A percentile compares a stretch with the other conserved stretches of the same genome.
Evolutionary conservation across 2,329 filamentous ascomycete genomes (phyloP).

Genomic region (Pseudogymnoascus sp.): DNA sequence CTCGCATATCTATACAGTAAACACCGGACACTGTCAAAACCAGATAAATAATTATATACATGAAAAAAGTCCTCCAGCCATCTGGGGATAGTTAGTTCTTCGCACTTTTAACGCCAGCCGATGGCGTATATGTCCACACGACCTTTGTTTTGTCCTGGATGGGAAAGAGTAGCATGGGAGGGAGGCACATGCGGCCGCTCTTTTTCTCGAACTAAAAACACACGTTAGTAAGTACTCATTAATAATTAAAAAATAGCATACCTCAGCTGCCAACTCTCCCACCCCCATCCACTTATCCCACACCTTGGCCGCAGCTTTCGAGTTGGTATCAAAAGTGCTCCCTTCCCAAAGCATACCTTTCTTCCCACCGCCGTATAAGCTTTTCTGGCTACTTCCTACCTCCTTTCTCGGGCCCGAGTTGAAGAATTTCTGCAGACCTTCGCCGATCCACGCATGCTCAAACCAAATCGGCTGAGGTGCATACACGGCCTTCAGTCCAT

Average conservation of each 20-base stretch:
- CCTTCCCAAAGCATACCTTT: constrained; percentile 46
- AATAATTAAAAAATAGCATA: constrained; percentile 12
- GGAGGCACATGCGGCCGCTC: constrained; percentile 49
- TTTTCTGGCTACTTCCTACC: constrained; percentile 42
- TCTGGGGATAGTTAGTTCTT: neutral
- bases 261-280: constrained; percentile 40
- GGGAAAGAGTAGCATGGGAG: constrained; percentile 50
- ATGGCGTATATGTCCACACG: neutral
- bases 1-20: neutral
- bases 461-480: constrained; percentile 73
- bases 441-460: constrained; percentile 59
- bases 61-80: neutral
- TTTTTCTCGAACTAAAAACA: constrained; percentile 42
- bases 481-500: constrained; percentile 71
- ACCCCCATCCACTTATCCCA: constrained; percentile 58
- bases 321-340: constrained; percentile 53
- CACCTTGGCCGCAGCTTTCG: constrained; percentile 46
- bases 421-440: constrained; percentile 48
- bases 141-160: constrained; percentile 39
- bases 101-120: neutral
- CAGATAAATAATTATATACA: neutral
- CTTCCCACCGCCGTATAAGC: constrained; percentile 50
- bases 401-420: constrained; percentile 49
- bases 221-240: neutral
- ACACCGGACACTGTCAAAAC: neutral